phyloP scores from a whole-genome alignment of 371 early-diverging fungal genomes.

The Mucor mucedo region DNA sequence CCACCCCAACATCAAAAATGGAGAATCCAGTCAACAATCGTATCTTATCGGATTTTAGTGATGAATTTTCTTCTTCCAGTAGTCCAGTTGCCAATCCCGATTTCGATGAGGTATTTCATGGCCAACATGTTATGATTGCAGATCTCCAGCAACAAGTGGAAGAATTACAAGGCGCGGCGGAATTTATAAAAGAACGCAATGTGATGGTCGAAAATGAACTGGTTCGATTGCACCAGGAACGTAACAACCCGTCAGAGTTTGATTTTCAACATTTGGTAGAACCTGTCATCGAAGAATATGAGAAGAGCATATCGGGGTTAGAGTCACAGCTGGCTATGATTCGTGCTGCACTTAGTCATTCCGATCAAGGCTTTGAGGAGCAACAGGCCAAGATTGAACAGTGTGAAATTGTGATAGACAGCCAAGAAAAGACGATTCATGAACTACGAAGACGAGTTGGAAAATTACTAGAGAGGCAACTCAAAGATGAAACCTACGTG shows the following conservation, averaged over 20 bases:
- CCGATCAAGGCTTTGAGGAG: conserved; percentile 55
- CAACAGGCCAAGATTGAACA: conserved; percentile 51
- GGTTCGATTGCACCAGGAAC: conserved; percentile 12
- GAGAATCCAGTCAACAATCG: conserved; percentile 3
- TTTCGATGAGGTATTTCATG: conserved; percentile 42
- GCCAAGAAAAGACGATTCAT: conserved; percentile 38
- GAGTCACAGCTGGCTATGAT: conserved; percentile 64
- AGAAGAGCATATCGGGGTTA: conserved; percentile 63
- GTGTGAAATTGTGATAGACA: conserved; percentile 38
- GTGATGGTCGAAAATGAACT: conserved; percentile 42
- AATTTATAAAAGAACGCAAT: conserved; percentile 37
- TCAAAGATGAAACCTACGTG: conserved; percentile 46
- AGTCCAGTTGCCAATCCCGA: conserved; percentile 23
- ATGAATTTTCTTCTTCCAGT: conserved; percentile 16
- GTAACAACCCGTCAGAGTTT: conserved; percentile 9
- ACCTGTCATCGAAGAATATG: conserved; percentile 75
- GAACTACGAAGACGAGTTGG: conserved; percentile 36
- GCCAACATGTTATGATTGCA: conserved; percentile 39
- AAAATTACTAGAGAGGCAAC: conserved; percentile 45
- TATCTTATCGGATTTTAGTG: conserved; percentile 15
- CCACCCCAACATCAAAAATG: background rate
- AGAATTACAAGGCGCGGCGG: conserved; percentile 36
- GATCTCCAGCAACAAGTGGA: conserved; percentile 50
- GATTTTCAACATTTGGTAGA: conserved; percentile 69
- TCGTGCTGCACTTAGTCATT: conserved; percentile 57